Conservation (phyloP, 2,329 filamentous ascomycete species). For the Aspergillus costaricaensis region DNA sequence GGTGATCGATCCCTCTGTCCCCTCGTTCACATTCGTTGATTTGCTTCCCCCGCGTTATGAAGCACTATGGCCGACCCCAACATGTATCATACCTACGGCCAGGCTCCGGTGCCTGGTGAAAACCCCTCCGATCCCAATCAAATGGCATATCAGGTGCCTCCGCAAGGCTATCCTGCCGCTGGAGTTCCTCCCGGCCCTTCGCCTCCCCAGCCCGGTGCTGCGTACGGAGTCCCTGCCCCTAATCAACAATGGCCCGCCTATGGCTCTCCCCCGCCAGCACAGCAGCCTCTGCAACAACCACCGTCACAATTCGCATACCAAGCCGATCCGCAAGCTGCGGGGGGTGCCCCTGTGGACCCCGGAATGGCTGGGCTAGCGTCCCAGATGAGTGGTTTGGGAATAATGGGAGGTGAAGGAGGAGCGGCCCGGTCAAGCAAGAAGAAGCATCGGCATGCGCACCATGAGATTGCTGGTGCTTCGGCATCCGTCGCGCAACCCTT, state of each 20-base stretch:
- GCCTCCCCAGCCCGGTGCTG: constrained; percentile 41
- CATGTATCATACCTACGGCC: constrained; percentile 44
- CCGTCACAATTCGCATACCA: constrained; percentile 31
- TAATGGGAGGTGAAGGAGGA: constrained; percentile 55
- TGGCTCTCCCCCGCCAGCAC: constrained; percentile 21
- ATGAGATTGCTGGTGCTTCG: constrained; percentile 73
- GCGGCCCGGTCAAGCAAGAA: constrained; percentile 64
- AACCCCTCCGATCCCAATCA: constrained; percentile 57
- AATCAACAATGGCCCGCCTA: constrained; percentile 37
- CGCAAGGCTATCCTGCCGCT: constrained; percentile 53
- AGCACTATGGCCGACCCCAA: constrained; percentile 46
- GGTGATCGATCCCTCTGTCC: constrained; percentile 11
- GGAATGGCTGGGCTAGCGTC: constrained; percentile 50
- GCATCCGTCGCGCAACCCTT: constrained; percentile 60
- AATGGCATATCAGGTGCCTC: constrained; percentile 51
- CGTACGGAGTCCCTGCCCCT: constrained; percentile 37
- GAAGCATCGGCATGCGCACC: constrained; percentile 93
- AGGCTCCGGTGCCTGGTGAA: constrained; percentile 43
- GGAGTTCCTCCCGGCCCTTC: constrained; percentile 38
- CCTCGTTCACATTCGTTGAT: constrained; percentile 8
- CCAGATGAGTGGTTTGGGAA: constrained; percentile 76
- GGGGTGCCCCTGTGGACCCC: constrained; percentile 31
- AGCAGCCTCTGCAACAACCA: constrained; percentile 28
- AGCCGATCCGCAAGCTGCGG: constrained; percentile 28
- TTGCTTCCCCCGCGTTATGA: constrained; percentile 28